Conservation (phyloP, 306 rosid species). For the Sophora flavescens region DNA sequence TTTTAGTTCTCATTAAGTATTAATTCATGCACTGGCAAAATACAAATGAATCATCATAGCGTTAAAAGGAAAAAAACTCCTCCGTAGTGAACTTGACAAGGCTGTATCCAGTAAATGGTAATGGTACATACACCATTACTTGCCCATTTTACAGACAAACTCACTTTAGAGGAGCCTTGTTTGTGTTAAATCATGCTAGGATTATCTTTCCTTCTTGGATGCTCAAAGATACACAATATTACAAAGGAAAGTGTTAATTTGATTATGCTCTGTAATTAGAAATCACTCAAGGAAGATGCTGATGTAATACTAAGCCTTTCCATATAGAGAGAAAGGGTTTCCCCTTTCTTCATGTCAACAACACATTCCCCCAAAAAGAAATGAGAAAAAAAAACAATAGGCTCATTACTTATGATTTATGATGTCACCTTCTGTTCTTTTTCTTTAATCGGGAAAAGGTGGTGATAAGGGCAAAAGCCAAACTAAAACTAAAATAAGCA, state of each 20-base stretch:
- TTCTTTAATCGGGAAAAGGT: neutral
- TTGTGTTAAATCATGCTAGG: neutral
- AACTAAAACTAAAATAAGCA: constrained; percentile 7
- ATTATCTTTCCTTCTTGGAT: constrained; percentile 11
- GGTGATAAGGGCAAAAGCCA: neutral
- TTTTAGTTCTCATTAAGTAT: neutral
- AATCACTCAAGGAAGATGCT: neutral
- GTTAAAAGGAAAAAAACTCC: too few relatives aligned
- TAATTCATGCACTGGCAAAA: neutral
- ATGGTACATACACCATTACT: too few relatives aligned
- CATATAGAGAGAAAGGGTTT: constrained; percentile 4
- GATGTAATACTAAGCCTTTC: constrained; percentile 14
- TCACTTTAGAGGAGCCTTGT: too few relatives aligned
- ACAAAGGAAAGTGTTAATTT: constrained; percentile 23
- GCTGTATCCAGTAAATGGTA: too few relatives aligned
- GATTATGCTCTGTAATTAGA: constrained; percentile 16
- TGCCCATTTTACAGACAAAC: too few relatives aligned
- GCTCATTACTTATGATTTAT: neutral
- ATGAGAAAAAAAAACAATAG: neutral
- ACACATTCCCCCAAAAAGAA: neutral
- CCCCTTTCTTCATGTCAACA: constrained; percentile 19
- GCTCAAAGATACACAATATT: constrained; percentile 14
- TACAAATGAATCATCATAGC: neutral
- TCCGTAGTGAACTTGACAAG: too few relatives aligned
- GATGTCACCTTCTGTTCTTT: neutral